Evolutionary conservation across 371 early-diverging fungal genomes (phyloP).

Genomic region (Batkoa obscura): DNA sequence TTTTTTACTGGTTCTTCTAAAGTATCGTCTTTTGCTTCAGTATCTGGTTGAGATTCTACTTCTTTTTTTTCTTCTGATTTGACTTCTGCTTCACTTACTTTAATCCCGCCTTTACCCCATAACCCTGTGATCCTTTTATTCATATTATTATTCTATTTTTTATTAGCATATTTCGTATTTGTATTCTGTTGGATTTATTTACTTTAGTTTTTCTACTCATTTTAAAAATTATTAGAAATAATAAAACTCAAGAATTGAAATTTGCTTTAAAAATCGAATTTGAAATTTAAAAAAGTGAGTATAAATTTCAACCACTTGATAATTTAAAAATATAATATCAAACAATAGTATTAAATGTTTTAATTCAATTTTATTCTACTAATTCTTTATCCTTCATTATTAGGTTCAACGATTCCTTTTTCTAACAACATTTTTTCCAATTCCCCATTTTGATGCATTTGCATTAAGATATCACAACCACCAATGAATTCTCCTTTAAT

Average conservation of each 20-base stretch:
- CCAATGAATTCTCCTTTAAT: constrained; percentile 94
- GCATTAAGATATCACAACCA: constrained; percentile 86
- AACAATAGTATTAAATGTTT: too few relatives aligned
- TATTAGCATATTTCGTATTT: too few relatives aligned
- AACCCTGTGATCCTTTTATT: background rate
- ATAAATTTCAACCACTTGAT: too few relatives aligned
- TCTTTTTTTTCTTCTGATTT: background rate
- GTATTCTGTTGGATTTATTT: too few relatives aligned
- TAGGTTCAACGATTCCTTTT: constrained; percentile 39
- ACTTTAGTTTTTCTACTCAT: too few relatives aligned
- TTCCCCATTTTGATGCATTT: constrained; percentile 83
- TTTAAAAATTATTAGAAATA: too few relatives aligned
- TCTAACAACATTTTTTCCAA: constrained; percentile 66
- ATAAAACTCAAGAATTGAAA: too few relatives aligned
- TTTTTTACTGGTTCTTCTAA: background rate
- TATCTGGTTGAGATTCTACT: background rate
- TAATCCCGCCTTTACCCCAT: background rate
- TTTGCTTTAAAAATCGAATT: too few relatives aligned
- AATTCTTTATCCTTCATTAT: background rate
- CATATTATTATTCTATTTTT: background rate
- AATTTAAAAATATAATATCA: too few relatives aligned
- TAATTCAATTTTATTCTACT: too few relatives aligned
- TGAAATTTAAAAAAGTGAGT: too few relatives aligned
- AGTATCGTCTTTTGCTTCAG: background rate
- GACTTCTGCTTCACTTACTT: background rate